Base-by-base conservation (phyloP, 176 grass and related monocot genomes). In the Triticum urartu region DNA sequence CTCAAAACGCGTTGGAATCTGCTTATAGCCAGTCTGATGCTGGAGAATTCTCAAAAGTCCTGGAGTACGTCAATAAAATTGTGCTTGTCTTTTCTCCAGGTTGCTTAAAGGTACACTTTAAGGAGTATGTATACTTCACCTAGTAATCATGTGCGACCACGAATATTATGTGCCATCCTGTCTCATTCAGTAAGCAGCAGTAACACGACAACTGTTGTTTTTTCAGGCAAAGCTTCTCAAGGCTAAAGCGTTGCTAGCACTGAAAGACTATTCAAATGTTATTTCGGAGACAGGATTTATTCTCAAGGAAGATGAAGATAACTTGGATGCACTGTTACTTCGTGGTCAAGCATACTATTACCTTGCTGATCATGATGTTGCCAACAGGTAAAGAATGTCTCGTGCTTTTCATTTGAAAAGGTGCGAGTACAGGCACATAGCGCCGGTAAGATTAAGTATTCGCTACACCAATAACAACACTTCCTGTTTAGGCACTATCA, bases 241-340 rank as follows among this genome's bases (percentile, higher is more conserved):
- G 90, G 84, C 91, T 81, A 98, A 89, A 92, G 83, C 90, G 2
- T 68, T 95, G 64, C 77, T 98, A 72, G 91, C 93, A 54, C 11
- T 94, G 77, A 92, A 95, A 85, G 93, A 98, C 60, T 94, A 98
- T 73, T 98, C 93, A 2, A 95, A 77, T 77, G 88, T 86, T 82
- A 98, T 98, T 89, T 95, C 91, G 66, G 96, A 98, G 86, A 83
- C 90, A 4, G 96, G 93, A 48, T 95, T 89, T 86, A 95, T 98
- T 83, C 90, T 98, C 50, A 98, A 98, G 87, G 89, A 98, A 98
- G 90, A 98, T 89, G 93, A 98, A 88, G 96, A 98, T 81, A 95
- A 92, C 81, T 83, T 98, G 85, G 93, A 95, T 59, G 96, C 93
- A 43, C 72, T 98, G 68, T 79, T 98, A 73, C 88, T 95, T 68